Evolutionary conservation across 164 flowering plant species (phyloP).

Genomic region (Piper longum): DNA sequence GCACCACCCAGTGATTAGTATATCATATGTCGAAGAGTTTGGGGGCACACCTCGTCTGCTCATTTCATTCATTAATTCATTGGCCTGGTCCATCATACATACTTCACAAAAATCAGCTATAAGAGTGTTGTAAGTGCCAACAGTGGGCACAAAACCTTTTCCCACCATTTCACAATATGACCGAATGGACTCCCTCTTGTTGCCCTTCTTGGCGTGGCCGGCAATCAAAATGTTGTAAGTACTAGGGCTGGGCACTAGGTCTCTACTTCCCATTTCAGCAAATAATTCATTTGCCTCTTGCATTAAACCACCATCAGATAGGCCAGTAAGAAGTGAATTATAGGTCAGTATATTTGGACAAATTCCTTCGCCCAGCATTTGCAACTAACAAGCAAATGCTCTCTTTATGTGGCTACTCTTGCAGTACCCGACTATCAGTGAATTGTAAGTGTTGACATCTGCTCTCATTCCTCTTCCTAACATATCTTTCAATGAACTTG

Average conservation of each 20-base stretch:
- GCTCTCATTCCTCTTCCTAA: slow-evolving; percentile 30
- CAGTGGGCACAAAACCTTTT: slow-evolving; percentile 59
- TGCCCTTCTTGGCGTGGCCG: slow-evolving; percentile 57
- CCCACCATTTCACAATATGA: slow-evolving; percentile 79
- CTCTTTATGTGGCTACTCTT: slow-evolving; percentile 40
- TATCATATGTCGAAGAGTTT: slow-evolving; percentile 69
- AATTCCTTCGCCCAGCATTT: slow-evolving; percentile 50
- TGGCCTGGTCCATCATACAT: slow-evolving; percentile 73
- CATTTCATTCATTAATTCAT: slow-evolving; percentile 84
- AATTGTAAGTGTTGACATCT: slow-evolving; percentile 58
- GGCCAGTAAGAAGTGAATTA: slow-evolving; percentile 45
- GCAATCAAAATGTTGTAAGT: slow-evolving; percentile 53
- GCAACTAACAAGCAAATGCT: slow-evolving; percentile 33
- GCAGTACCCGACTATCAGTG: slow-evolving; percentile 60
- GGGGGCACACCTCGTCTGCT: slow-evolving; percentile 43
- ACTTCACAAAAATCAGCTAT: slow-evolving; percentile 48
- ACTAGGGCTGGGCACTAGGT: slow-evolving; percentile 40
- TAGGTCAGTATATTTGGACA: slow-evolving; percentile 54
- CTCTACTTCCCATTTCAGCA: slow-evolving; percentile 44
- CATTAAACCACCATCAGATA: slow-evolving; percentile 36
- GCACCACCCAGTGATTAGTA: slow-evolving; percentile 78
- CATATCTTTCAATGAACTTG: slow-evolving; percentile 48
- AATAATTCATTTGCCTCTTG: slow-evolving; percentile 36
- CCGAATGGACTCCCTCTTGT: slow-evolving; percentile 48
- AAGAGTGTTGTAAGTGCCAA: slow-evolving; percentile 65